Conservation (phyloP, 139 green algal species). For the Chlamydomonas sp. region DNA sequence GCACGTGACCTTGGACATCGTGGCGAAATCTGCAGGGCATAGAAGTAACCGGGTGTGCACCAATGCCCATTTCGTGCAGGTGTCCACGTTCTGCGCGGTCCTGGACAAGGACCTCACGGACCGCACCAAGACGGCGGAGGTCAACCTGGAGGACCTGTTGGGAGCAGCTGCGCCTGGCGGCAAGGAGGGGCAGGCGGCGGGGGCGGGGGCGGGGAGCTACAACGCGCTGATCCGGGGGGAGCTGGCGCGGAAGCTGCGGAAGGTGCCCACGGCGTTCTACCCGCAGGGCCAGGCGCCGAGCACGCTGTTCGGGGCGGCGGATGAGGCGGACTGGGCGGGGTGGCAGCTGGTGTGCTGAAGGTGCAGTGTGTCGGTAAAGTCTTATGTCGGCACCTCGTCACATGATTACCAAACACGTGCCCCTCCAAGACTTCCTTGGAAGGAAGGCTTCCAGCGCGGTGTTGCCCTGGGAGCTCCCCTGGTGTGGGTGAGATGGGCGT, state of each 20-base stretch:
- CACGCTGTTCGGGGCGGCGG: constrained; percentile 47
- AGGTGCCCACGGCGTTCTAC: constrained; percentile 55
- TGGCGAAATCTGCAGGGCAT: background rate
- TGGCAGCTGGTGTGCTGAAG: background rate
- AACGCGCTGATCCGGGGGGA: constrained; percentile 73
- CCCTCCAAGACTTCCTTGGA: too few species aligned
- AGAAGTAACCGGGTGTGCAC: background rate
- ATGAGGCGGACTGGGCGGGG: constrained; percentile 4
- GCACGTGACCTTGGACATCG: background rate
- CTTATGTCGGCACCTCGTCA: too few species aligned
- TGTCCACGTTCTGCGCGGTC: constrained; percentile 69
- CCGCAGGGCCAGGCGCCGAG: constrained; percentile 26
- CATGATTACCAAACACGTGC: too few species aligned
- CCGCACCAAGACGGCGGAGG: constrained; percentile 80
- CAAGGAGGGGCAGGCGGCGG: background rate
- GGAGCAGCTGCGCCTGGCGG: background rate
- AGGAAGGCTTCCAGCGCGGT: too few species aligned
- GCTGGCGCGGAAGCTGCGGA: constrained; percentile 73
- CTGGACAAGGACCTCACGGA: constrained; percentile 91
- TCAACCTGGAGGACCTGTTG: constrained; percentile 75
- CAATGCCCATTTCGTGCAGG: constrained; percentile 55
- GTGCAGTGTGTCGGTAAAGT: background rate
- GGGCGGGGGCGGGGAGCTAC: constrained; percentile 65
- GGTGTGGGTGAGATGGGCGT: too few species aligned
- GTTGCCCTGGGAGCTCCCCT: too few species aligned